Base-by-base conservation (phyloP, 192 early-diverging fungal genomes). In the Spizellomyces punctatus region DNA sequence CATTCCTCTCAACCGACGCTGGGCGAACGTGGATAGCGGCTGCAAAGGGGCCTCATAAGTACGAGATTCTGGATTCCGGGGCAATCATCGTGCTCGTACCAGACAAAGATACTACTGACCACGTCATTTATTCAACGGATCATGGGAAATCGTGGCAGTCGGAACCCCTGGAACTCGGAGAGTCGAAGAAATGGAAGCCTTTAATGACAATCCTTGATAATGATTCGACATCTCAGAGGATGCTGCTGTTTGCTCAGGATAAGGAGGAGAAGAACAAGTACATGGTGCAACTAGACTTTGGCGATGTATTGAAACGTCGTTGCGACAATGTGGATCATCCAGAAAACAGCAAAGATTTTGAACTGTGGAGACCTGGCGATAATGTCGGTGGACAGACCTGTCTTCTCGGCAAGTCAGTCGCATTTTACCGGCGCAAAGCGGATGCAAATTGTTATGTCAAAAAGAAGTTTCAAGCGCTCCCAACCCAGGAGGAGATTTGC, bases 371-470 rank as follows among this genome's bases (percentile, higher is more conserved):
- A 67, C 89, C 91, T 3, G 63, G 63, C 22, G 63, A 74, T 14
- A 63, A 67, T 10, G 67, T 16, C 46, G 73, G 65, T 45, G 76
- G 69, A 16, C 83, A 85, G 19, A 36, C 82, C 8, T 99, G 96
- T 75, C 66, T 96, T 22, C 89, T 99, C 90, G 96, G 96, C 10
- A 85, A 90, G 62, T 73, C 82, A 59, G 75, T 80, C 36, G 84
- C 83, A 52, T 94, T 91, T 55, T 89, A 89, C 63, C 89, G 96
- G 44, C 83, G 92, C 43, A 95, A 95, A 66, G 77, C 83, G 19
- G 78, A 87, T 55, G 90, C 91, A 2, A 79, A 90, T 17, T 99
- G 97, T 78, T 89, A 85, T 58, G 81, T 96, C 46, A 88, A 86
- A 0, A 55, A 79, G 42, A 83, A 87, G 44, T 89, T 85, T 22